Base-by-base conservation (phyloP, 345 rosid species). In the Salix suchowensis region DNA sequence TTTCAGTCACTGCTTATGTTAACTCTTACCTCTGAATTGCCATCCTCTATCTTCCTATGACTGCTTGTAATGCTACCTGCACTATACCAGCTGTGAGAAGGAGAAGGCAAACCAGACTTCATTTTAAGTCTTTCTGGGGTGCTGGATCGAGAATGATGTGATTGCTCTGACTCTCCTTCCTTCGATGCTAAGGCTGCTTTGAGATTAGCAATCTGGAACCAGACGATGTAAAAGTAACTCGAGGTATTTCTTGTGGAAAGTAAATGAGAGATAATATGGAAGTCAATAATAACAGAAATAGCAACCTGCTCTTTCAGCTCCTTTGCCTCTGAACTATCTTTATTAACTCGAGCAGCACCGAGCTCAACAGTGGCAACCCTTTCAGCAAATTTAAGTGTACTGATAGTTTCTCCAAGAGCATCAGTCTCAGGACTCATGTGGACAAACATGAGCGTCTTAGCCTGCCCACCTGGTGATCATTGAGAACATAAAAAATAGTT, bases 371-470 rank as follows among this genome's bases (percentile, higher is more conserved):
- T 77, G 36, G 81, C 84, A 55, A 82, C 84, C 37, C 84, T 78
- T 74, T 82, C 84, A 14, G 84, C 84, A 30, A 82, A 82, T 74
- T 82, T 82, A 6, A 82, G 78, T 19, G 84, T 82, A 23, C 84
- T 78, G 48, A 82, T 55, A 24, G 84, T 78, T 71, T 82, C 84
- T 74, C 84, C 84, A 40, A 60, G 21, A 71, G 84, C 79, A 70
- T 82, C 84, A 55, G 55, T n/a, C 64, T 82, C 84, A 5, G 84
- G 84, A 55, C 84, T 82, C 65, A 82, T 71, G 76, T 82, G 84
- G 39, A 82, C 84, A 58, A 82, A 82, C 84, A 82, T 82, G 42
- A 82, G 84, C 10, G 81, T 78, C 78, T 82, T 82, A 7, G 84
- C 84, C 44, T 82, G 81, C 44, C 84, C 84, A 23, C 84, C 84